These are phyloP conservation scores for Carex myosuroides DNA, from an alignment of 176 grass and related monocot genomes.

Conservation along the genomic window DNA sequence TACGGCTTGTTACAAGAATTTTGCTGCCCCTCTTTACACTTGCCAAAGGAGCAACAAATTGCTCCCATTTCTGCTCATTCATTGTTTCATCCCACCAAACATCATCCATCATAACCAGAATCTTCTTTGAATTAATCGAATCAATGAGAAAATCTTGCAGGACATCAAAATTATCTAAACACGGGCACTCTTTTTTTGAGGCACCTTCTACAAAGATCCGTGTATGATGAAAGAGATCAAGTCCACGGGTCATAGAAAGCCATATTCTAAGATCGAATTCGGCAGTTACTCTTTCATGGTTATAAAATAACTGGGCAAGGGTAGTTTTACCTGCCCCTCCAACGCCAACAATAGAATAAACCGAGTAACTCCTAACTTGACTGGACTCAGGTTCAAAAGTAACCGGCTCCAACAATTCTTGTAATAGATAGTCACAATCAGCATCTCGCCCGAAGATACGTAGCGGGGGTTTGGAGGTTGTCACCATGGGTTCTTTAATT, in stretches of 20 bases:
- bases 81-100: not conserved
- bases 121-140: not conserved
- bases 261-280: slow-evolving; percentile 5
- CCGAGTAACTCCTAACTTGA: not conserved
- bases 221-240: not conserved
- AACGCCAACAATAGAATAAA: not conserved
- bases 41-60: slow-evolving; percentile 4
- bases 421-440: not conserved
- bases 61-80: not conserved
- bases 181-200: not conserved
- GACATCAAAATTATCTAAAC: not conserved
- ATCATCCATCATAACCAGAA: slow-evolving; percentile 5
- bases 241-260: not conserved
- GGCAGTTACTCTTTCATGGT: not conserved
- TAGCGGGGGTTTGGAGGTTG: not conserved
- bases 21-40: not conserved
- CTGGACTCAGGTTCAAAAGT: not conserved
- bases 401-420: not conserved
- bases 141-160: not conserved
- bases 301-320: not conserved
- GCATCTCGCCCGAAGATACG: not conserved
- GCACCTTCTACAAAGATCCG: not conserved
- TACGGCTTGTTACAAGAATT: not conserved
- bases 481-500: not conserved
- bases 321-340: slow-evolving; percentile 11